Evolutionary conservation across 176 grass and related monocot species (phyloP), one percentile per base, ranked within the genome.

Genomic region (Phragmites australis): DNA sequence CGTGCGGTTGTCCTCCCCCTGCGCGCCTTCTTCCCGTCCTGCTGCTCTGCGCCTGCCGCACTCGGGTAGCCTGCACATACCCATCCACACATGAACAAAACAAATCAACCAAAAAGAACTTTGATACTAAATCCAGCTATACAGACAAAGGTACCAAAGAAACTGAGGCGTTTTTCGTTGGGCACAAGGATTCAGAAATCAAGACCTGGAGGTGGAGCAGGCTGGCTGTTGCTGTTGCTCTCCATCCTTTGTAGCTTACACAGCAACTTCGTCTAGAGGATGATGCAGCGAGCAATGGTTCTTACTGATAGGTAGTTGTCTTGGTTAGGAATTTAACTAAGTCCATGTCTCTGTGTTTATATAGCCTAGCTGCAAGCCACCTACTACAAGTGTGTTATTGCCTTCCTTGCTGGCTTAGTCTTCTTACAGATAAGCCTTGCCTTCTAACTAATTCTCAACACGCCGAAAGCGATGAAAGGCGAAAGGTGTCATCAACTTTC

Each of bases 51-150:
- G 0, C 68, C 90, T 9, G 27, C 64, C n/a, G 78, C 81, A 1
- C 57, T 78, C n/a, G 93, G 93, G 90, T 96, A 96, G 22, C 93
- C 93, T 96, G 71, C 16, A 30, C 32, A 53, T 40, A n/a, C 8
- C 16, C 60, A 26, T 30, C 25, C 34, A 65, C 17, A 1, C 15
- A 57, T 0, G 8, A 45, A 18, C 1, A 15, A 7, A 53, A 19
- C 2, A 6, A 44, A 41, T 0, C 6, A 64, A 6, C 1, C 19
- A 23, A 6, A 5, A 59, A 72, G 2, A 13, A 47, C 2, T 16
- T 17, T 6, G 6, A 56, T 19, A 26, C 5, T 9, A 2, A 40
- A 29, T 34, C 48, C 43, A 55, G 5, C 59, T 32, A n/a, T 32
- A n/a, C 17, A 39, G 16, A 18, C 6, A 50, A 6, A 40, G 6